phyloP scores from a whole-genome alignment of 176 grass and related monocot genomes.

The Luzula sylvatica region DNA sequence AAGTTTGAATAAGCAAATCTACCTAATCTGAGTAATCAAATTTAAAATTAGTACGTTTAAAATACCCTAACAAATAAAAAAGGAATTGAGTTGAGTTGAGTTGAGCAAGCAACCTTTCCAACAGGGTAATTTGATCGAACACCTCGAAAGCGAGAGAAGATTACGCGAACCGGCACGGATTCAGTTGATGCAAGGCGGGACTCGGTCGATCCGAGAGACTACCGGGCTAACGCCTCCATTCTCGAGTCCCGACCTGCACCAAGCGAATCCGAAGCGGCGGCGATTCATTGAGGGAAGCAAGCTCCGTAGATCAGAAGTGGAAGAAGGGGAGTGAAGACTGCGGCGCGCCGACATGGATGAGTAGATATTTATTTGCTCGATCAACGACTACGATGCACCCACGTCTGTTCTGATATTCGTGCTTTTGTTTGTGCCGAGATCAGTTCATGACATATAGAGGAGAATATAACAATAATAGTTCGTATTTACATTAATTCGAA shows the following conservation, averaged over 20 bases:
- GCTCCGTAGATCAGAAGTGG: neutral
- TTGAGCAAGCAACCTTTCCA: too few species aligned
- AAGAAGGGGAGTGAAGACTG: neutral
- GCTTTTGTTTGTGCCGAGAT: neutral
- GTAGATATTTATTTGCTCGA: constrained; percentile 5
- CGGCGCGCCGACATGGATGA: neutral
- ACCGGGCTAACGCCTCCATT: neutral
- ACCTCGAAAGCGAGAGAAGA: neutral
- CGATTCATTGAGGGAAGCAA: neutral
- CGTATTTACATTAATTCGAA: too few species aligned
- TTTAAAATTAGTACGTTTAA: too few species aligned
- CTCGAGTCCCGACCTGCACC: constrained; percentile 37
- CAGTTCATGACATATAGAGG: too few species aligned
- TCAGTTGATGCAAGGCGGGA: constrained; percentile 44
- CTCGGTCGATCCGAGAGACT: constrained; percentile 1
- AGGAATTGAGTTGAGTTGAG: too few species aligned
- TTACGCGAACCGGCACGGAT: constrained; percentile 27
- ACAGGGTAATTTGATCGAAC: neutral
- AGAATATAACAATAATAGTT: too few species aligned
- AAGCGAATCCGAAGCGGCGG: constrained; percentile 44
- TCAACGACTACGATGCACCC: neutral
- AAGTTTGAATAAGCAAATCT: too few species aligned
- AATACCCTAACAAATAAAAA: constrained; percentile 2
- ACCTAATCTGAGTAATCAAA: too few species aligned
- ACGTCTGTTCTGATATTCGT: neutral